Evolutionary conservation across 2,329 filamentous ascomycete genomes (phyloP), one percentile per base, ranked within the genome.

Genomic region (Colletotrichum sansevieriae): DNA sequence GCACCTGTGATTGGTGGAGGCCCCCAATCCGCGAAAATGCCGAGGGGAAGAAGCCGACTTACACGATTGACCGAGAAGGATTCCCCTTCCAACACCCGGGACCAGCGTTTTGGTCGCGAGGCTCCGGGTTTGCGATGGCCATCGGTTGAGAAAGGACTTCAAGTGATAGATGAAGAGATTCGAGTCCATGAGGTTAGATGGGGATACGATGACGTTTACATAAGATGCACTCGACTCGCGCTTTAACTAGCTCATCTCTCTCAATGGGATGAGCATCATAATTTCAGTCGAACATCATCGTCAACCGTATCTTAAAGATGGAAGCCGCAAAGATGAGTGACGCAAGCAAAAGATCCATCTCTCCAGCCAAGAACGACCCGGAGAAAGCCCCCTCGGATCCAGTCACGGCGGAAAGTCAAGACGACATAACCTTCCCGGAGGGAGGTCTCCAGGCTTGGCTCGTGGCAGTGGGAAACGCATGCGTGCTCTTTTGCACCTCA

Each of bases 401-500:
- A 0, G 59, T 6, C 3, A 10, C 25, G 2, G 8, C 33, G 15
- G 57, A 55, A 18, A 4, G 9, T 6, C 61, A 56, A 5, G 61
- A 64, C 33, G 51, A 64, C 15, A 47, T 47, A n/a, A 29, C 20
- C n/a, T 64, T 58, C 10, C 78, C 79, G 0, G 74, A 80, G 55
- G 76, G 78, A 29, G 77, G 80, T 41, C 11, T 78, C 37, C 54
- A 75, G 70, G 81, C 81, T 2, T 83, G 82, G 82, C 74, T 82
- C 0, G 80, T 80, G 4, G 81, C 80, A 0, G 63, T 73, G 7
- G 81, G 79, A 3, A 75, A 74, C 3, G 76, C 71, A 2, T 77
- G 70, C 44, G 72, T 78, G 39, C 79, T 81, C 65, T 83, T 84
- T 72, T 78, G 74, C 3, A 76, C 73, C 12, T 72, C 84, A 0